These are phyloP conservation scores for Kluyveromyces lactis DNA, from an alignment of 805 yeast genomes.

Conservation along the genomic window DNA sequence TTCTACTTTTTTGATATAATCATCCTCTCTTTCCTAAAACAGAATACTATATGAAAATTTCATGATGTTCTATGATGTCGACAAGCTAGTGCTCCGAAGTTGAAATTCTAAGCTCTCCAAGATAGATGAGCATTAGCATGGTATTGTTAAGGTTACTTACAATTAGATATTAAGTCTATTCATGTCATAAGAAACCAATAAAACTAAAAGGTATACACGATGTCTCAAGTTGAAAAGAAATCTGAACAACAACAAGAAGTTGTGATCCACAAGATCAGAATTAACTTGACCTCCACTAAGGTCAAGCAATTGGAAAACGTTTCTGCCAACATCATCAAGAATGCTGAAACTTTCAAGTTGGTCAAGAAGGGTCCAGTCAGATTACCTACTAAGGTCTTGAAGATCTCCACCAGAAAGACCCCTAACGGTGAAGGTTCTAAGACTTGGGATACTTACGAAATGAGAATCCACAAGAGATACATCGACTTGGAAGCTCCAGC, in stretches of 20 bases:
- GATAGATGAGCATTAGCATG: too few species aligned
- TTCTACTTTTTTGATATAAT: too few species aligned
- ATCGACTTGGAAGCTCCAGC: constrained; percentile 98
- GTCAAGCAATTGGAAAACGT: constrained; percentile 97
- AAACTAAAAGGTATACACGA: constrained; percentile 40
- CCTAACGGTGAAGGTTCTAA: constrained; percentile 99
- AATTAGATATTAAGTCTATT: too few species aligned
- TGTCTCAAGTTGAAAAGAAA: constrained; percentile 82
- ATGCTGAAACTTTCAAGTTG: constrained; percentile 76
- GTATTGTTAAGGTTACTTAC: too few species aligned
- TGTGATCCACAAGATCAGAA: constrained; percentile 94
- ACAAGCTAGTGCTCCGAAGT: too few species aligned
- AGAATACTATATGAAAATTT: too few species aligned
- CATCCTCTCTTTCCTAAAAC: too few species aligned
- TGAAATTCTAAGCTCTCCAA: too few species aligned
- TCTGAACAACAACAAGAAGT: constrained; percentile 73
- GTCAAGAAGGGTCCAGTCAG: constrained; percentile 98
- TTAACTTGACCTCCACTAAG: constrained; percentile 97
- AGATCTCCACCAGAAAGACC: constrained; percentile 99
- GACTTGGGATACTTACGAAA: constrained; percentile 99
- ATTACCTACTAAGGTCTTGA: constrained; percentile 98
- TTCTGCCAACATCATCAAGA: constrained; percentile 79
- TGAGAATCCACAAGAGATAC: constrained; percentile 99
- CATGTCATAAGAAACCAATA: constrained; percentile 9
- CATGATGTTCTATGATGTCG: too few species aligned